A percentile compares a stretch with the other conserved stretches of the same genome.
Conservation (phyloP, 179 eudicot genomes). For the Beta macrorhiza region DNA sequence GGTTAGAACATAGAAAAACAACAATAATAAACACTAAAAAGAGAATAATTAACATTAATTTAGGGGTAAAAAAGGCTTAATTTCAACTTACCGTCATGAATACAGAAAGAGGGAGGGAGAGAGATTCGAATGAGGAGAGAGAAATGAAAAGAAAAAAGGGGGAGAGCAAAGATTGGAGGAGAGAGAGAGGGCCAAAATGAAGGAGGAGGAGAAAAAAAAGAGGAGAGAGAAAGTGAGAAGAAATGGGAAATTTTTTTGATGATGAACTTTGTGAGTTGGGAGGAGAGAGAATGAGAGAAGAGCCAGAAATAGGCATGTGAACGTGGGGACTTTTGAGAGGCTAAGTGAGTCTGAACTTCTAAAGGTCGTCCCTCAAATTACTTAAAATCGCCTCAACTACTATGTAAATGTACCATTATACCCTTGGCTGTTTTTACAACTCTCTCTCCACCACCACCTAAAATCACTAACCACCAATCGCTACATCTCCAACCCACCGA, state of each 20-base stretch:
- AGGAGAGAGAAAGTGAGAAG: slow-evolving; percentile 19
- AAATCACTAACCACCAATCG: too few species aligned
- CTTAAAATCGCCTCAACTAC: too few species aligned
- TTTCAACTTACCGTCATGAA: slow-evolving; percentile 38
- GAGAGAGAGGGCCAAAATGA: slow-evolving; percentile 13
- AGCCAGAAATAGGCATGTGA: slow-evolving; percentile 37
- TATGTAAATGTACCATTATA: too few species aligned
- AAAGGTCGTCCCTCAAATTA: too few species aligned
- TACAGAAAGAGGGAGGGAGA: slow-evolving; percentile 27
- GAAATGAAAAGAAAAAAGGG: slow-evolving; percentile 11
- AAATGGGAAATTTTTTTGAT: not conserved
- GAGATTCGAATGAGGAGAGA: slow-evolving; percentile 9
- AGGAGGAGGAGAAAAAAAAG: not conserved
- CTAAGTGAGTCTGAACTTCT: too few species aligned
- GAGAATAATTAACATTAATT: not conserved
- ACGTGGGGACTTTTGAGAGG: slow-evolving; percentile 27
- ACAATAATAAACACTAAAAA: not conserved
- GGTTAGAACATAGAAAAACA: slow-evolving; percentile 1
- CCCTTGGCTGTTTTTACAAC: too few species aligned
- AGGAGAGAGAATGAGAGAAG: not conserved
- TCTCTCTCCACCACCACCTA: too few species aligned
- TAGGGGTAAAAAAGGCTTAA: not conserved
- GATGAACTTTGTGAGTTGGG: slow-evolving; percentile 24
- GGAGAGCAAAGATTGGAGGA: not conserved
- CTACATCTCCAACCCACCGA: too few species aligned